These are phyloP conservation scores for Meredithiella fracta DNA, from an alignment of 2,329 filamentous ascomycete genomes.

Conservation along the genomic window DNA sequence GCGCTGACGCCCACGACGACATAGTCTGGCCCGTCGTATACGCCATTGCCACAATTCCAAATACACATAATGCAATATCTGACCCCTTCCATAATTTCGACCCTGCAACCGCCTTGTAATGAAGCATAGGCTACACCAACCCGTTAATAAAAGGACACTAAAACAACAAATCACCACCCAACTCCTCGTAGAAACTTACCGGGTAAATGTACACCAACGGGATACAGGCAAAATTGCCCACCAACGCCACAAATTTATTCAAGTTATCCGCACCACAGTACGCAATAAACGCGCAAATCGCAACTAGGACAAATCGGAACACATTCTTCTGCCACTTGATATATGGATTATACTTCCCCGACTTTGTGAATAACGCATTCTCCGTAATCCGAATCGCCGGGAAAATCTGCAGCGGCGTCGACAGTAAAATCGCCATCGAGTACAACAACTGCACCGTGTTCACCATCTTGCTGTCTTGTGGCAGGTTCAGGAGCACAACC, in stretches of 20 bases:
- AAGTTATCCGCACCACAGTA: constrained; percentile 86
- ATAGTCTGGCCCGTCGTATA: constrained; percentile 84
- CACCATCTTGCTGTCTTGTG: constrained; percentile 87
- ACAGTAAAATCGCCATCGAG: constrained; percentile 90
- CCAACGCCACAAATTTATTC: constrained; percentile 92
- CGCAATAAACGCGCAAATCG: constrained; percentile 69
- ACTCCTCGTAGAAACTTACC: constrained; percentile 38
- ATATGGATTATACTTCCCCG: constrained; percentile 92
- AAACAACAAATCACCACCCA: constrained; percentile 17
- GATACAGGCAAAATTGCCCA: constrained; percentile 95
- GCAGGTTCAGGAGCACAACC: constrained; percentile 87
- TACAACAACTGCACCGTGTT: constrained; percentile 94
- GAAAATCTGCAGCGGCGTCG: constrained; percentile 91
- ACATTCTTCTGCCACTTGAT: constrained; percentile 99
- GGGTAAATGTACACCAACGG: constrained; percentile 96
- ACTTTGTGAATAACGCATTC: constrained; percentile 82
- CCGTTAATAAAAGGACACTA: constrained; percentile 7
- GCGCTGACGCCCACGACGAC: constrained; percentile 61
- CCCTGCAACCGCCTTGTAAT: constrained; percentile 64
- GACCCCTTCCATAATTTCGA: constrained; percentile 48
- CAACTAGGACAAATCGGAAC: constrained; percentile 86
- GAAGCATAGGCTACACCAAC: constrained; percentile 85
- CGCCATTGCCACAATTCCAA: constrained; percentile 73
- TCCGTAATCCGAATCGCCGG: constrained; percentile 93
- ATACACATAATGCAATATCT: constrained; percentile 62